A percentile compares a stretch with the other conserved stretches of the same genome.
Conservation (phyloP, 257 asterid species). For the Agastache rugosa region DNA sequence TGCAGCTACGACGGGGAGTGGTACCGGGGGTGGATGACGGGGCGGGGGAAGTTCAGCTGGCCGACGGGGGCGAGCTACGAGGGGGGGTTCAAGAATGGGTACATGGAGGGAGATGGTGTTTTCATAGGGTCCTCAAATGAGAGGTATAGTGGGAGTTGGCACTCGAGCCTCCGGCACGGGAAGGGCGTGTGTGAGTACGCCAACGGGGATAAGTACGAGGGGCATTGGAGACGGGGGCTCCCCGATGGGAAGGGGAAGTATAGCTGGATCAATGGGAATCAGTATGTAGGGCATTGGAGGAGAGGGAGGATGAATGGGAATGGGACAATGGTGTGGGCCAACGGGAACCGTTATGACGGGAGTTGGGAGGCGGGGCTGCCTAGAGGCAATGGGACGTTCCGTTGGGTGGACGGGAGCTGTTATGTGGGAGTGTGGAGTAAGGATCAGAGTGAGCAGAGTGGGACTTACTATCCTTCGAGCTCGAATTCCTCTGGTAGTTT, state of each 20-base stretch:
- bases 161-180: constrained; percentile 68
- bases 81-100: constrained; percentile 76
- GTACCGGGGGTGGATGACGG: constrained; percentile 71
- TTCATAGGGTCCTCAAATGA: constrained; percentile 62
- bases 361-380: constrained; percentile 88
- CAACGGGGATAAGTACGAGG: constrained; percentile 79
- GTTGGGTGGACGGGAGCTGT: constrained; percentile 83
- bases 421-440: constrained; percentile 85
- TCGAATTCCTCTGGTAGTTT: constrained; percentile 41
- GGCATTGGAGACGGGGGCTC: constrained; percentile 71
- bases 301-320: constrained; percentile 72
- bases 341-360: constrained; percentile 82
- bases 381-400: constrained; percentile 78
- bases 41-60: constrained; percentile 84
- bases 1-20: constrained; percentile 83
- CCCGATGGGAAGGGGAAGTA: constrained; percentile 88
- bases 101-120: constrained; percentile 86
- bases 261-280: constrained; percentile 80
- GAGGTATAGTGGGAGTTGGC: constrained; percentile 77
- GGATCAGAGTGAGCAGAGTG: constrained; percentile 68
- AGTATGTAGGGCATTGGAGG: constrained; percentile 89
- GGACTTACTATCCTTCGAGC: constrained; percentile 74
- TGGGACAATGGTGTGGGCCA: constrained; percentile 83
- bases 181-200: constrained; percentile 62
- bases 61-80: constrained; percentile 88